A percentile compares a stretch with the other conserved stretches of the same genome.
These are phyloP conservation scores for Verticillium zaregamsianum DNA, from an alignment of 2,329 filamentous ascomycete genomes.

Conservation along the genomic window DNA sequence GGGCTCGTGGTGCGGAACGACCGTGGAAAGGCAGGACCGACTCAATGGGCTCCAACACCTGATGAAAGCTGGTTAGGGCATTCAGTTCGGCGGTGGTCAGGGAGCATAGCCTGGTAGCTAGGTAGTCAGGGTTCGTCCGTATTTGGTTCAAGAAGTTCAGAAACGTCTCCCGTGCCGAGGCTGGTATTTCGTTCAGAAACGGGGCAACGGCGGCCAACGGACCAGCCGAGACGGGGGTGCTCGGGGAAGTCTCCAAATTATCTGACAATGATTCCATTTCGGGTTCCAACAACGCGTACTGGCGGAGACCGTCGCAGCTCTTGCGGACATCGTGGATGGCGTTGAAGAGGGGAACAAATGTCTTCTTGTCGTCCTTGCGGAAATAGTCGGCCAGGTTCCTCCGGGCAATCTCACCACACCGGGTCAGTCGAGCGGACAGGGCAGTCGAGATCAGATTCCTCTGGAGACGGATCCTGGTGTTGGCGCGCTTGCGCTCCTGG, in stretches of 20 bases:
- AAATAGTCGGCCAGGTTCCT: constrained; percentile 75
- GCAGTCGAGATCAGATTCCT: constrained; percentile 71
- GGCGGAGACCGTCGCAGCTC: constrained; percentile 68
- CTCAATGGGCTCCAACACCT: constrained; percentile 75
- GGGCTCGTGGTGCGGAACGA: constrained; percentile 41
- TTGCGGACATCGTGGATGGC: constrained; percentile 75
- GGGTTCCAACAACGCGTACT: constrained; percentile 67
- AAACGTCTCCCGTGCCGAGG: constrained; percentile 69
- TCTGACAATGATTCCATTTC: constrained; percentile 57
- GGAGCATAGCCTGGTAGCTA: constrained; percentile 76
- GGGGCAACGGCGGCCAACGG: constrained; percentile 38
- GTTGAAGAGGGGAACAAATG: constrained; percentile 70
- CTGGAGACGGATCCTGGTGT: constrained; percentile 69
- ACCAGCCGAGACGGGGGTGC: constrained; percentile 7
- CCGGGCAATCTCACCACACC: constrained; percentile 70
- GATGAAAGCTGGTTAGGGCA: constrained; percentile 72
- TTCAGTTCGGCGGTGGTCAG: constrained; percentile 74
- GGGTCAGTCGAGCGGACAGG: constrained; percentile 68
- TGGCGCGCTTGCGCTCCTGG: constrained; percentile 74
- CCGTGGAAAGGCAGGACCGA: constrained; percentile 70
- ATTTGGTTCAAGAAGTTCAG: constrained; percentile 77
- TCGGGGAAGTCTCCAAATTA: constrained; percentile 32
- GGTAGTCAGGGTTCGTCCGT: constrained; percentile 80
- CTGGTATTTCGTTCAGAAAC: constrained; percentile 70
- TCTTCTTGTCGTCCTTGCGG: constrained; percentile 72